A percentile compares a stretch with the other conserved stretches of the same genome.
Conservation (phyloP, 331 rosid genomes). For the Cydonia oblonga region DNA sequence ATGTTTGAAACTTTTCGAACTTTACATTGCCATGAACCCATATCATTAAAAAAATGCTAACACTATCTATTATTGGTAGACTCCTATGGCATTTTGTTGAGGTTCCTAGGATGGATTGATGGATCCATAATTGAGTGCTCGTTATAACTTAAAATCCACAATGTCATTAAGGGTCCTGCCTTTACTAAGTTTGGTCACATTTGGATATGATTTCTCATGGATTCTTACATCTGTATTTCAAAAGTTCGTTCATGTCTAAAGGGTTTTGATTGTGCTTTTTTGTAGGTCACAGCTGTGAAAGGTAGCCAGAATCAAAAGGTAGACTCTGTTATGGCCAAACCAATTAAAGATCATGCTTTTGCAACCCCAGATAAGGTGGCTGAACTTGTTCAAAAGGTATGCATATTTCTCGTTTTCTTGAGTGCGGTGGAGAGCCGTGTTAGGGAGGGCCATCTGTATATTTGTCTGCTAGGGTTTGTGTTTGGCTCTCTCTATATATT, state of each 20-base stretch:
- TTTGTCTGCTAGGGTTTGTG: background rate
- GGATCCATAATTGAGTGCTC: background rate
- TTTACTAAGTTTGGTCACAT: background rate
- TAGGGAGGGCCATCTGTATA: background rate
- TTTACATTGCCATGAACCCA: background rate
- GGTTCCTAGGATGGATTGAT: background rate
- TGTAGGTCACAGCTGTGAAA: slow-evolving; percentile 91
- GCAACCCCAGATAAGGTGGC: slow-evolving; percentile 95
- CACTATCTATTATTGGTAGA: background rate
- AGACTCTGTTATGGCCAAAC: slow-evolving; percentile 67
- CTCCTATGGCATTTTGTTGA: background rate
- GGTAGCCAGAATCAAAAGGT: slow-evolving; percentile 66
- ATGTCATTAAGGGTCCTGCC: background rate
- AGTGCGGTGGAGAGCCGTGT: background rate
- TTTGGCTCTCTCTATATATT: background rate
- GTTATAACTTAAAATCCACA: background rate
- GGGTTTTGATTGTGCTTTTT: slow-evolving; percentile 4
- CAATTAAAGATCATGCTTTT: slow-evolving; percentile 86
- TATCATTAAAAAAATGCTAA: background rate
- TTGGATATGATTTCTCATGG: background rate
- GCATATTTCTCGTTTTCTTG: background rate
- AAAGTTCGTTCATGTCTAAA: background rate
- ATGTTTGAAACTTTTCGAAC: background rate
- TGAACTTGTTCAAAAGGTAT: slow-evolving; percentile 83
- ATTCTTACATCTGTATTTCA: background rate